Percentiles rank a stretch among this genome's conserved stretches.
Conservation (phyloP, 2,329 filamentous ascomycete species). For the Cladosporium sp. region DNA sequence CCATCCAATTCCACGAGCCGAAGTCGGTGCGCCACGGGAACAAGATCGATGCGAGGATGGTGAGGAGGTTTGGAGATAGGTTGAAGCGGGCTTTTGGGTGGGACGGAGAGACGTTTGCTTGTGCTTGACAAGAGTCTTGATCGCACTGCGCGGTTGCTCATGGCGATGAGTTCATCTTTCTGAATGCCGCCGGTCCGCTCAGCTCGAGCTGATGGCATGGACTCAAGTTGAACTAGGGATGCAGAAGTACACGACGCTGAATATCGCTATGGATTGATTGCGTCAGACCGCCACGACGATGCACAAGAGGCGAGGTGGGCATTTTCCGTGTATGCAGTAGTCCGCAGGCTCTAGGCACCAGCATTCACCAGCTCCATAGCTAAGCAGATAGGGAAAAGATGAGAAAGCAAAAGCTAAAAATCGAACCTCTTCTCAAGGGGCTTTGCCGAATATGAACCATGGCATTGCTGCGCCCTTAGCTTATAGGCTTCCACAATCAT, state of each 20-base stretch:
- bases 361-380: background rate
- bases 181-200: background rate
- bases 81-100: conserved; percentile 42
- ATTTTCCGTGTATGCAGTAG: background rate
- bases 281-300: background rate
- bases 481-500: too few relatives aligned
- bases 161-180: background rate
- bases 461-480: too few relatives aligned
- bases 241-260: background rate
- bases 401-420: too few relatives aligned
- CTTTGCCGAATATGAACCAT: background rate
- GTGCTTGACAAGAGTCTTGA: conserved; percentile 18
- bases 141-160: background rate
- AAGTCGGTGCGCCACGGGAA: conserved; percentile 47
- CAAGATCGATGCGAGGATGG: conserved; percentile 53
- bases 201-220: background rate
- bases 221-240: background rate
- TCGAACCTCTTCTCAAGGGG: too few relatives aligned
- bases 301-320: background rate
- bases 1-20: conserved; percentile 63
- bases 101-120: conserved; percentile 28
- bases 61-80: conserved; percentile 51
- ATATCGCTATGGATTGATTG: background rate
- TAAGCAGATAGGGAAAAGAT: background rate
- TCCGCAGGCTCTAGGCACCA: background rate